These are phyloP conservation scores for Nasturtium officinale DNA, from an alignment of 345 rosid species.

Conservation along the genomic window DNA sequence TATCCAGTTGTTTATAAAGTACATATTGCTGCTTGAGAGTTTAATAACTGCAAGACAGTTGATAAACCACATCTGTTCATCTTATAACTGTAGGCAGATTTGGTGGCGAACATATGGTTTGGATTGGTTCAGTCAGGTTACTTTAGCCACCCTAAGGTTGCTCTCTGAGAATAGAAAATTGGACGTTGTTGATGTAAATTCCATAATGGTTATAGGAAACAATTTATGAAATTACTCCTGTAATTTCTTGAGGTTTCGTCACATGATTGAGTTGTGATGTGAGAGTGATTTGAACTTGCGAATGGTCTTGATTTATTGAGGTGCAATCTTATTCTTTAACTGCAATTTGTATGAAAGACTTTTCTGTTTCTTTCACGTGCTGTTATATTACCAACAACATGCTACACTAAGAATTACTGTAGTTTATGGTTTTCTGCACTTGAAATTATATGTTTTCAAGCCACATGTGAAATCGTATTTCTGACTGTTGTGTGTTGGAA, in stretches of 20 bases:
- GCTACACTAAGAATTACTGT: conserved; percentile 23
- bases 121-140: conserved; percentile 3
- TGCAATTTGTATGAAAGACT: conserved; percentile 19
- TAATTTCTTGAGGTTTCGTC: conserved; percentile 4
- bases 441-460: conserved; percentile 48
- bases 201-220: background rate
- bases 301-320: background rate
- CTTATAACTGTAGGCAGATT: conserved; percentile 12
- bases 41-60: conserved; percentile 7
- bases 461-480: conserved; percentile 49
- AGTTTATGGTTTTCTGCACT: conserved; percentile 41
- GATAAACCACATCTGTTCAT: conserved; percentile 16
- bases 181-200: conserved; percentile 18
- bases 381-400: conserved; percentile 1
- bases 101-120: conserved; percentile 17
- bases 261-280: conserved; percentile 13
- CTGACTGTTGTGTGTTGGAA: conserved; percentile 68
- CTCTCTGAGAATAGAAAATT: conserved; percentile 21
- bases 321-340: background rate
- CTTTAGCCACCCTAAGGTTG: conserved; percentile 5
- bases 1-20: conserved; percentile 15
- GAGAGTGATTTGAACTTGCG: background rate
- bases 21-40: conserved; percentile 23
- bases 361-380: conserved; percentile 2
- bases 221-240: background rate